phyloP scores from a whole-genome alignment of 1,284 basidiomycete genomes.

The Abortiporus biennis region DNA sequence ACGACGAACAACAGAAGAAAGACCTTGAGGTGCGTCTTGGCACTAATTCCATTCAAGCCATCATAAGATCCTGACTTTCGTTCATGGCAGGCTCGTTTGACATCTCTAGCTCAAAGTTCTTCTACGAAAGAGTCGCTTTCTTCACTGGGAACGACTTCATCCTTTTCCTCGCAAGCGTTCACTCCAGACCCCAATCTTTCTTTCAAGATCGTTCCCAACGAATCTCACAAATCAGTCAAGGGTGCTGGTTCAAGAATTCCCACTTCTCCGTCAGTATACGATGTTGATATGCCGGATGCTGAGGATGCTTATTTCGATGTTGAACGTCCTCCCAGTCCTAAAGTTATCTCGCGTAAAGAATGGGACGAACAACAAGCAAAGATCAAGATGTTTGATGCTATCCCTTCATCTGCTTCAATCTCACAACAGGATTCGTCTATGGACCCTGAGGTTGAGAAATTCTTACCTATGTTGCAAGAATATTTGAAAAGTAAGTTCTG shows the following conservation, averaged over 20 bases:
- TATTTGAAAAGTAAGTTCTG: slow-evolving; percentile 57
- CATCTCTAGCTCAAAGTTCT: slow-evolving; percentile 10
- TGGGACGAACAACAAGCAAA: slow-evolving; percentile 29
- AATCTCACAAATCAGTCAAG: slow-evolving; percentile 12
- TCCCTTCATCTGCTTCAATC: slow-evolving; percentile 32
- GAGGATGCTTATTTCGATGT: too few species aligned
- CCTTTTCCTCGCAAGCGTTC: slow-evolving; percentile 3
- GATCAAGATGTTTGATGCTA: slow-evolving; percentile 68
- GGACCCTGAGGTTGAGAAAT: slow-evolving; percentile 67
- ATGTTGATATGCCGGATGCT: background rate
- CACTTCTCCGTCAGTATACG: slow-evolving; percentile 21
- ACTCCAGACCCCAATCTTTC: slow-evolving; percentile 9
- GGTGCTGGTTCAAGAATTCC: slow-evolving; percentile 10
- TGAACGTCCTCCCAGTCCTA: slow-evolving; percentile 31
- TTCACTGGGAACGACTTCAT: too few species aligned
- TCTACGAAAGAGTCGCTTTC: slow-evolving; percentile 3
- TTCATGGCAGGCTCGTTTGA: slow-evolving; percentile 7
- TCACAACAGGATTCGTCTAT: slow-evolving; percentile 20
- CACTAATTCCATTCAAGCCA: too few species aligned
- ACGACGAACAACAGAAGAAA: slow-evolving; percentile 47
- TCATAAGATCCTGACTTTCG: slow-evolving; percentile 7
- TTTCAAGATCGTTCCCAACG: slow-evolving; percentile 26
- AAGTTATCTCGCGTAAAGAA: slow-evolving; percentile 48
- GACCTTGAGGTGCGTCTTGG: slow-evolving; percentile 42
- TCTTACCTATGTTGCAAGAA: slow-evolving; percentile 63